phyloP scores from a whole-genome alignment of 78 protist genomes.

The Cavenderia fasciculata region DNA sequence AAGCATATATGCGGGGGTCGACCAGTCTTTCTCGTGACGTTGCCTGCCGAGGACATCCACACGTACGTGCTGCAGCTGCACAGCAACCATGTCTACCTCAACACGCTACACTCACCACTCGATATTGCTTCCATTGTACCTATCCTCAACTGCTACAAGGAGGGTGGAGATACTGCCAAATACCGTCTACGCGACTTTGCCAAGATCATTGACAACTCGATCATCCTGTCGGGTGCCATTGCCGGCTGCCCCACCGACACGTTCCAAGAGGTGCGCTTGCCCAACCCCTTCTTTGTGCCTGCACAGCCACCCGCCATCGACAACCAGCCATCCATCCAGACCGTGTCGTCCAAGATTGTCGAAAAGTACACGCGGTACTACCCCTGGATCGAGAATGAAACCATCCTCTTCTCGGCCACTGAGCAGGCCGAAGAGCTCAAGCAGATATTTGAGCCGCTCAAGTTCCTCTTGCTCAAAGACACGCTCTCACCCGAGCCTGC shows the following conservation, averaged over 20 bases:
- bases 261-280: neutral
- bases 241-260: neutral
- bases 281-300: constrained; percentile 49
- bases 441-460: neutral
- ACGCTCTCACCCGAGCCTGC: constrained; percentile 1
- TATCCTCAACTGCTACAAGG: constrained; percentile 16
- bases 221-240: neutral
- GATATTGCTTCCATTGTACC: constrained; percentile 6
- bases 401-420: constrained; percentile 22
- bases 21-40: constrained; percentile 27
- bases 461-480: constrained; percentile 17
- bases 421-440: constrained; percentile 31
- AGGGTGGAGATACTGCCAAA: constrained; percentile 10
- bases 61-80: constrained; percentile 40
- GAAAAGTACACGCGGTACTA: constrained; percentile 45
- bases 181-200: constrained; percentile 16
- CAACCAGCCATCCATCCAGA: neutral
- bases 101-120: constrained; percentile 44
- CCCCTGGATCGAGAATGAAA: constrained; percentile 47
- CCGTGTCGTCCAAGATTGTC: constrained; percentile 3
- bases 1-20: constrained; percentile 44
- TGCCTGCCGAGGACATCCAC: neutral
- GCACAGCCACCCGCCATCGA: neutral
- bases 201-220: constrained; percentile 15
- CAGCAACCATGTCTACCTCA: constrained; percentile 29